Evolutionary conservation across 148 eudicot species (phyloP).

Genomic region (Chenopodium formosanum): DNA sequence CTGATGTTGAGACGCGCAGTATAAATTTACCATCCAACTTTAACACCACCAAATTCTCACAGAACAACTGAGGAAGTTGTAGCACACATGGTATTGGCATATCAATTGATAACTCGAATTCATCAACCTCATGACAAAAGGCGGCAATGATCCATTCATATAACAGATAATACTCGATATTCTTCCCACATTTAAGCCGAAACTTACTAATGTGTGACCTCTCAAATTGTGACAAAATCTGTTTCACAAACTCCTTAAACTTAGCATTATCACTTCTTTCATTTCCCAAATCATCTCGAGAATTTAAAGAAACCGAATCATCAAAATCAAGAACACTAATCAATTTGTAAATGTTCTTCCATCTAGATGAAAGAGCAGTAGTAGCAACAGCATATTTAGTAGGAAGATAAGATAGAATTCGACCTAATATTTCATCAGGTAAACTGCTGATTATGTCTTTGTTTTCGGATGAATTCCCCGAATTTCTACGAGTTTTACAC

Average conservation of each 20-base stretch:
- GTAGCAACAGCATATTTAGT: slow-evolving; percentile 26
- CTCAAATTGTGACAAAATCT: slow-evolving; percentile 1
- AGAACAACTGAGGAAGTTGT: neutral
- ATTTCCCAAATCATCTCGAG: neutral
- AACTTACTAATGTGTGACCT: slow-evolving; percentile 13
- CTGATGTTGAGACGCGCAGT: neutral
- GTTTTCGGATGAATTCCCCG: neutral
- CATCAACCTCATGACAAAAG: slow-evolving; percentile 1
- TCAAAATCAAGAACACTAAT: slow-evolving; percentile 22
- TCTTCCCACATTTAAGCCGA: slow-evolving; percentile 17
- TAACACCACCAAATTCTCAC: slow-evolving; percentile 21
- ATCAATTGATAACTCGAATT: slow-evolving; percentile 17
- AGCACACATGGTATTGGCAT: neutral
- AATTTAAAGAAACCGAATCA: slow-evolving; percentile 12
- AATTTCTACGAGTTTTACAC: neutral
- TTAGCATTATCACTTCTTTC: slow-evolving; percentile 6
- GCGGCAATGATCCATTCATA: slow-evolving; percentile 3
- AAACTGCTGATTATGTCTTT: slow-evolving; percentile 20
- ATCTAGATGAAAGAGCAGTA: slow-evolving; percentile 17
- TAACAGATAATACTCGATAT: neutral
- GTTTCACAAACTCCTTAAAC: slow-evolving; percentile 13
- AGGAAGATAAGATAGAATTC: slow-evolving; percentile 20
- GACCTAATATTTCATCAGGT: slow-evolving; percentile 22
- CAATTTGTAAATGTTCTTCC: slow-evolving; percentile 21
- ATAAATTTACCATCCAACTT: slow-evolving; percentile 20